Base-by-base conservation (phyloP, 495 filamentous ascomycete species). In the Parathielavia appendiculata region DNA sequence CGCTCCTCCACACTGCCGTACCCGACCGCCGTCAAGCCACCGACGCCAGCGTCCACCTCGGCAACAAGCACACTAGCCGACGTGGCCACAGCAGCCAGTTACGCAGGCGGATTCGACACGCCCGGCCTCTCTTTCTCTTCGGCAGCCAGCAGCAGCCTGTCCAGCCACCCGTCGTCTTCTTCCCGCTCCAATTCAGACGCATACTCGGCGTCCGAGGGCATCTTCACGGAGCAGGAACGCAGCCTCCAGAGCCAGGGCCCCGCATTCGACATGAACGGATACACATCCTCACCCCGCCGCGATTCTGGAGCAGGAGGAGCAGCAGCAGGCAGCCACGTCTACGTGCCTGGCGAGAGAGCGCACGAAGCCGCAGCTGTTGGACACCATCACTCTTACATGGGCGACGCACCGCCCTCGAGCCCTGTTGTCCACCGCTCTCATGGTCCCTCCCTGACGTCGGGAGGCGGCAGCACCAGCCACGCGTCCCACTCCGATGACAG, bases 1-100 rank as follows among this genome's bases (percentile, higher is more conserved):
- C 71, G 47, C 53, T 66, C 55, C 14, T n/a, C 66, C 39, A 51
- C 61, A 59, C 44, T 72, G 60, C 66, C 63, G 58, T 54, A 70
- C 64, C 49, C 56, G 58, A 57, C 66, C 54, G 1, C 61, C 57
- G 19, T 59, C 65, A 40, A 71, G 63, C 11, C 66, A 30, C 13
- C 61, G 9, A 13, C 48, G 5, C 19, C 48, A 2, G 17, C 34
- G 1, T 47, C 59, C 17, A 26, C 23, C 2, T 39, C 46, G 7
- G 44, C 66, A 61, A 40, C 63, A 1, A 61, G 14, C 63, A 69
- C 40, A 23, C 52, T 62, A 56, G 47, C 62, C 60, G 57, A 61
- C 20, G 62, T 64, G 6, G 63, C 66, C 36, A 50, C 60, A 19
- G 63, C 63, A 7, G 67, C 63, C 14, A 63, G 22, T 34, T 63